Conservation (phyloP, 202 grass and related monocot genomes). For the Carex arenaria region DNA sequence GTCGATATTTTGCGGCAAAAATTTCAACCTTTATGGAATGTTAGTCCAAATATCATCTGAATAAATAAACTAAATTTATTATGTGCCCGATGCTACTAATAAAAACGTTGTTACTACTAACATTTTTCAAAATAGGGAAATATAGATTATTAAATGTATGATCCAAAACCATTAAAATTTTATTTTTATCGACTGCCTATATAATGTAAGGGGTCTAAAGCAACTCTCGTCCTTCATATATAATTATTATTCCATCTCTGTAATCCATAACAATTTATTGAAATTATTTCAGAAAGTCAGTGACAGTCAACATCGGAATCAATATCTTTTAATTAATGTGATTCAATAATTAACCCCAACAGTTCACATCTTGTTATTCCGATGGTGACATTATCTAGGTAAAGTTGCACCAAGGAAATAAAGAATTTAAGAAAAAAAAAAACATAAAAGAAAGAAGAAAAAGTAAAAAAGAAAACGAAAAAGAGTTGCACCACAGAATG, state of each 20-base stretch:
- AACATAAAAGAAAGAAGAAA: not conserved
- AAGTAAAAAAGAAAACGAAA: not conserved
- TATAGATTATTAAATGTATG: not conserved
- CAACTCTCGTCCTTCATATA: not conserved
- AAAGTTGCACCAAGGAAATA: not conserved
- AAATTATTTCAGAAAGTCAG: not conserved
- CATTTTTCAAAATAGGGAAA: not conserved
- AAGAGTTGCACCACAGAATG: not conserved
- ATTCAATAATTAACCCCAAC: not conserved
- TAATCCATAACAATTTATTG: not conserved
- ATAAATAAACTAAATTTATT: not conserved
- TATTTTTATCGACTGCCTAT: not conserved
- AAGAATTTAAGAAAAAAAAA: not conserved
- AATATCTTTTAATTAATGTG: constrained; percentile 2
- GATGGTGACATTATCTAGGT: not conserved
- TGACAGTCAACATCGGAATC: not conserved
- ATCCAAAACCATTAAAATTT: not conserved
- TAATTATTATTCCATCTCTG: not conserved
- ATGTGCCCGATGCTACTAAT: not conserved
- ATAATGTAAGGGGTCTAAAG: not conserved
- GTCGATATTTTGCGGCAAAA: not conserved
- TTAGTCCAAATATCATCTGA: not conserved
- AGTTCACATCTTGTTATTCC: not conserved
- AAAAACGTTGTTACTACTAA: not conserved
- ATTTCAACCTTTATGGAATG: not conserved